These are phyloP conservation scores for Gossypioides kirkii DNA, from an alignment of 345 rosid species.

Conservation along the genomic window DNA sequence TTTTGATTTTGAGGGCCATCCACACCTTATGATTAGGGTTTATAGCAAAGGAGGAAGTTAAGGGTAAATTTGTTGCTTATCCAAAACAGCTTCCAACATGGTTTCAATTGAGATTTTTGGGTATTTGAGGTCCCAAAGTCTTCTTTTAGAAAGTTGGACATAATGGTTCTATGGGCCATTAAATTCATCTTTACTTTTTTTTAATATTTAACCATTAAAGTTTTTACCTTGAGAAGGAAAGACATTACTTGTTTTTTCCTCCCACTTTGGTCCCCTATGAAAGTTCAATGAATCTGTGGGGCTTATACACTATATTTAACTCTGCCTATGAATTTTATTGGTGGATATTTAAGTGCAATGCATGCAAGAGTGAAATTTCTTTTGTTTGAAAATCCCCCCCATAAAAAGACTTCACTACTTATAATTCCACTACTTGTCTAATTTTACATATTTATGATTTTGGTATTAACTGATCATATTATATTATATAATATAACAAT, in stretches of 20 bases:
- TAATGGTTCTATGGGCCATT: background rate
- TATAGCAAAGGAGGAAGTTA: background rate
- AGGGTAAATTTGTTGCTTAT: background rate
- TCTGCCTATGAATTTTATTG: too few relatives aligned
- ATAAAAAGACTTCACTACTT: too few relatives aligned
- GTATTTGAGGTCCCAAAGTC: constrained; percentile 5
- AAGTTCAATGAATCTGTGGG: background rate
- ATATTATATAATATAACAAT: too few relatives aligned
- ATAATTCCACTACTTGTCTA: too few relatives aligned
- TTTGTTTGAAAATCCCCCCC: too few relatives aligned
- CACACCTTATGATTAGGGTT: background rate
- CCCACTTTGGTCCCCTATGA: background rate
- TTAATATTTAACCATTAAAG: background rate
- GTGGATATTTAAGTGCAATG: too few relatives aligned
- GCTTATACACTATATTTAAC: too few relatives aligned
- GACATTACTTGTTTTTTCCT: background rate
- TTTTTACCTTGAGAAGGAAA: background rate
- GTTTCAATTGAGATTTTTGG: background rate
- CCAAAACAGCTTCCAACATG: background rate
- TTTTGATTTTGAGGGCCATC: background rate
- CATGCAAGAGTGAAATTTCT: too few relatives aligned
- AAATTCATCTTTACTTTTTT: background rate
- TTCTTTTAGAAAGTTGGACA: background rate
- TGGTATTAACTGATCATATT: too few relatives aligned
- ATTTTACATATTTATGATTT: too few relatives aligned